These are phyloP conservation scores for Umbelopsis vinacea DNA, from an alignment of 192 early-diverging fungal genomes.

Conservation along the genomic window DNA sequence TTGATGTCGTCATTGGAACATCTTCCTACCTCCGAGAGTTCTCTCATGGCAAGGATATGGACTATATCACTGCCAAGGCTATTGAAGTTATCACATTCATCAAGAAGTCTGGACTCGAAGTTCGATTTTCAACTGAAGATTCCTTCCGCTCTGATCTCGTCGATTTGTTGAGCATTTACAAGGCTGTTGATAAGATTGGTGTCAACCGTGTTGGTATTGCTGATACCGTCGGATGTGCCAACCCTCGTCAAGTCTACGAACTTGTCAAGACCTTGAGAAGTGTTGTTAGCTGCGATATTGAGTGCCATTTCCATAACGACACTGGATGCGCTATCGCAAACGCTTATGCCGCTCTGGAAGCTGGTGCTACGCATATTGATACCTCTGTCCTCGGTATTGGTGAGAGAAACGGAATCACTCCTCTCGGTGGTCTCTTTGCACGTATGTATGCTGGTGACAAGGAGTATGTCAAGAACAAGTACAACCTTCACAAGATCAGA, in stretches of 20 bases:
- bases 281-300: constrained; percentile 97
- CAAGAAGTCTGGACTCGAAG: constrained; percentile 95
- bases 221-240: constrained; percentile 98
- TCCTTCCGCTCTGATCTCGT: constrained; percentile 98
- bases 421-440: constrained; percentile 92
- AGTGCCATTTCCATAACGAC: constrained; percentile 99
- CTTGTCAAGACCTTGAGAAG: constrained; percentile 93
- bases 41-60: constrained; percentile 99
- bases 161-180: constrained; percentile 96
- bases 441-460: constrained; percentile 95
- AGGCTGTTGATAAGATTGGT: constrained; percentile 95
- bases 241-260: constrained; percentile 97
- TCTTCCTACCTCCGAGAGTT: constrained; percentile 95
- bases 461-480: constrained; percentile 92
- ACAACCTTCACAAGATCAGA: constrained; percentile 90
- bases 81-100: constrained; percentile 96
- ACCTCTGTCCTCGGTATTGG: constrained; percentile 98
- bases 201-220: constrained; percentile 99
- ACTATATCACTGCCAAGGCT: constrained; percentile 94
- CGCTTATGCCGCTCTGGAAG: constrained; percentile 95
- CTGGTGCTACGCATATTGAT: constrained; percentile 98
- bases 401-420: constrained; percentile 98
- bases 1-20: constrained; percentile 98
- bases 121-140: constrained; percentile 97
- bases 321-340: constrained; percentile 99